A percentile compares a stretch with the other conserved stretches of the same genome.
Conservation (phyloP, 495 filamentous ascomycete species). For the Bacidia rubella region DNA sequence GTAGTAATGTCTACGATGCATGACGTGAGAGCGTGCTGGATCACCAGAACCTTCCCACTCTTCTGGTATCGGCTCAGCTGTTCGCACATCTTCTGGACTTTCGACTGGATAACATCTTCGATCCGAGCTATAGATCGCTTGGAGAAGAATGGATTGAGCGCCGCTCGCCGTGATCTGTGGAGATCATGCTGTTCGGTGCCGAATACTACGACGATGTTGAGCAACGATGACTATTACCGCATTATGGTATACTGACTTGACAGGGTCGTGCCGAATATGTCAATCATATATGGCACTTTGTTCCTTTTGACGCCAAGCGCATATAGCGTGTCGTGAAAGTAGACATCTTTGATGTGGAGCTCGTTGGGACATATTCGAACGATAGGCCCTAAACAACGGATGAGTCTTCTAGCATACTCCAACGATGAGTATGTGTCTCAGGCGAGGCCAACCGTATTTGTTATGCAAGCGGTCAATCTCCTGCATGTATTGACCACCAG, state of each 20-base stretch:
- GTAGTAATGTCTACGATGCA: neutral
- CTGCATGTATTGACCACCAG: neutral
- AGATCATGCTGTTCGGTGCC: constrained; percentile 33
- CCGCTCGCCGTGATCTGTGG: constrained; percentile 31
- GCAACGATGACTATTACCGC: no score
- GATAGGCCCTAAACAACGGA: constrained; percentile 12
- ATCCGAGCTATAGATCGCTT: constrained; percentile 30
- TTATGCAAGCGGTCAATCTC: constrained; percentile 8
- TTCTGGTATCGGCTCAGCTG: constrained; percentile 23
- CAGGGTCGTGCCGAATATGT: neutral
- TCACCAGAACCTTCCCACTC: neutral
- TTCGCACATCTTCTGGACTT: constrained; percentile 26
- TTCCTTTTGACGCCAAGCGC: neutral
- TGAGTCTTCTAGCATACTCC: neutral
- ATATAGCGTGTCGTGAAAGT: neutral
- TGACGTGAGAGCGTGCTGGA: neutral
- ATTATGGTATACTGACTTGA: no score
- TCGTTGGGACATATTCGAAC: constrained; percentile 18
- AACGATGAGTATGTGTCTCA: neutral
- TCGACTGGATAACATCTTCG: constrained; percentile 32
- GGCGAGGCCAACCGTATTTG: neutral
- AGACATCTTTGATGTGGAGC: constrained; percentile 14
- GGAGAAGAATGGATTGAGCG: constrained; percentile 39
- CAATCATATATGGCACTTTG: neutral
- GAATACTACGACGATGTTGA: constrained; percentile 21